These are phyloP conservation scores for Alternaria hordeiaustralica DNA, from an alignment of 2,329 filamentous ascomycete genomes.

Conservation along the genomic window DNA sequence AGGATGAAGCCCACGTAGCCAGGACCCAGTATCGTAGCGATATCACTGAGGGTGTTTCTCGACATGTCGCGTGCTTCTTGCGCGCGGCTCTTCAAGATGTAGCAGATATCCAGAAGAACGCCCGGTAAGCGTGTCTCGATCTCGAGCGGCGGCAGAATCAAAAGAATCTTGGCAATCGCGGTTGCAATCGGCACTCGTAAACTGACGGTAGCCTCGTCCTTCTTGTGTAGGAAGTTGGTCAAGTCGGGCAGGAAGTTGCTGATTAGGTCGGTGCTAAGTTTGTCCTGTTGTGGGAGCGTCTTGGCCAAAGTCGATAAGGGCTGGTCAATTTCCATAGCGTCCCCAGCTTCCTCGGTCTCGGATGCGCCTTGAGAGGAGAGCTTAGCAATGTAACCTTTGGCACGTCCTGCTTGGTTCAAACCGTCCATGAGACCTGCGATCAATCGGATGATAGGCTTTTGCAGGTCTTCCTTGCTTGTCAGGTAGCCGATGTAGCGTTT, in stretches of 20 bases:
- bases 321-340: conserved; percentile 34
- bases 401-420: conserved; percentile 62
- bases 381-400: conserved; percentile 40
- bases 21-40: conserved; percentile 80
- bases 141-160: conserved; percentile 75
- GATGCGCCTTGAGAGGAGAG: conserved; percentile 46
- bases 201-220: conserved; percentile 93
- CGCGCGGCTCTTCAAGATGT: conserved; percentile 87
- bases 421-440: conserved; percentile 83
- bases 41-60: conserved; percentile 83
- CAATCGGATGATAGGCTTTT: conserved; percentile 85
- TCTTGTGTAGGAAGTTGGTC: conserved; percentile 86
- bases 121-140: conserved; percentile 78
- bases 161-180: conserved; percentile 85
- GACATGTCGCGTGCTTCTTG: conserved; percentile 91
- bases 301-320: conserved; percentile 57
- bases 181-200: conserved; percentile 89
- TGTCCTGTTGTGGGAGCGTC: conserved; percentile 71
- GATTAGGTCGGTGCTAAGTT: conserved; percentile 74
- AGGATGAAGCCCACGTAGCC: conserved; percentile 90
- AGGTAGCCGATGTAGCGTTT: conserved; percentile 85
- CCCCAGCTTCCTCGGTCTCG: conserved; percentile 18
- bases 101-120: conserved; percentile 88
- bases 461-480: conserved; percentile 77
- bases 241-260: conserved; percentile 79